These are phyloP conservation scores for Aquilaria malaccensis DNA, from an alignment of 345 rosid genomes.

Conservation along the genomic window DNA sequence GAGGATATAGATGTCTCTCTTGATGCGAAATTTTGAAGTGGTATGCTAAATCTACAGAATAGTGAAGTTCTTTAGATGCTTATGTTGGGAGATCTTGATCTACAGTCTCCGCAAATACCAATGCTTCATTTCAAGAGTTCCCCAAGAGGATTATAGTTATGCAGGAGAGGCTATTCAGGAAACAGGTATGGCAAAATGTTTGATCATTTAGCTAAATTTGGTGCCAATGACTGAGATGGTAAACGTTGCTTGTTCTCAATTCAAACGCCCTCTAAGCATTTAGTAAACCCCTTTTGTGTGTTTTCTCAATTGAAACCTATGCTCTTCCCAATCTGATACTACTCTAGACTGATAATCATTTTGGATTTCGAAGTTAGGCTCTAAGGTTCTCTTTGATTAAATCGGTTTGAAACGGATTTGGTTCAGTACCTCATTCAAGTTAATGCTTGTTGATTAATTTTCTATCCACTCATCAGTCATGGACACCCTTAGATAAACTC, in stretches of 20 bases:
- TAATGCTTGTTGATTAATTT: no score
- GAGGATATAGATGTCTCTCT: conserved; percentile 3
- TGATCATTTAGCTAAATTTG: neutral
- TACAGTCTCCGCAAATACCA: conserved; percentile 18
- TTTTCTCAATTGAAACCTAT: neutral
- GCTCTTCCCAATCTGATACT: conserved; percentile 2
- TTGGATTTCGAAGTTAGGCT: neutral
- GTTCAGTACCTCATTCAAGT: no score
- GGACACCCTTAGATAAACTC: no score
- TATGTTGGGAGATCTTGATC: conserved; percentile 25
- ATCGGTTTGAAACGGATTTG: no score
- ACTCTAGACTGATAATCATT: conserved; percentile 2
- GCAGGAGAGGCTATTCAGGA: conserved; percentile 35
- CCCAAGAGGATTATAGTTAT: conserved; percentile 32
- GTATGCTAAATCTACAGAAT: conserved; percentile 9
- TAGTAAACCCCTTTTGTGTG: no score
- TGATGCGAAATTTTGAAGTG: conserved; percentile 11
- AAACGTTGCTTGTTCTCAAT: neutral
- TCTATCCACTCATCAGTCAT: no score
- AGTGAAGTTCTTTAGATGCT: conserved; percentile 18
- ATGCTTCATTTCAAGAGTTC: conserved; percentile 24
- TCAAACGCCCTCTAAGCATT: no score
- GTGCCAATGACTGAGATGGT: neutral
- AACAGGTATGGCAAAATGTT: conserved; percentile 30
- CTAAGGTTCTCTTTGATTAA: no score